phyloP scores from a whole-genome alignment of 1,284 basidiomycete species.

The Schizophyllum amplum region DNA sequence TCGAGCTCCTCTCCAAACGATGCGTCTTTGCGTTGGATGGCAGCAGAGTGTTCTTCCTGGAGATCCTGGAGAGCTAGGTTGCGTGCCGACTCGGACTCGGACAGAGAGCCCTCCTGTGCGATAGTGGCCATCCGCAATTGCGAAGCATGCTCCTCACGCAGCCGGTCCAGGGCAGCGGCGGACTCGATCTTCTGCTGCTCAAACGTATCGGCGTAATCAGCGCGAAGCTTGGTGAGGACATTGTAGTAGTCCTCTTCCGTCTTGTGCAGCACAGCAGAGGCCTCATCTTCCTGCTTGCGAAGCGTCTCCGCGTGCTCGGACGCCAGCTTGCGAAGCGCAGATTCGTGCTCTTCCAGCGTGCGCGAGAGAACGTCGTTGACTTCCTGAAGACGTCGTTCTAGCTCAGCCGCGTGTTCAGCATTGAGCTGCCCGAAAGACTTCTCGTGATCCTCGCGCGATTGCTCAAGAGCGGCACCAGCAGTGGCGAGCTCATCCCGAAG shows the following conservation, averaged over 20 bases:
- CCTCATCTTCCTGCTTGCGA: slow-evolving; percentile 53
- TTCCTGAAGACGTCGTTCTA: slow-evolving; percentile 40
- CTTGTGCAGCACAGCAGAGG: slow-evolving; percentile 44
- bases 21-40: slow-evolving; percentile 54
- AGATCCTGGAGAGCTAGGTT: slow-evolving; percentile 49
- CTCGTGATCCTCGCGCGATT: slow-evolving; percentile 45
- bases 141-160: slow-evolving; percentile 64
- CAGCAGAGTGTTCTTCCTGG: slow-evolving; percentile 61
- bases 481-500: slow-evolving; percentile 38
- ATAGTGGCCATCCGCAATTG: slow-evolving; percentile 64
- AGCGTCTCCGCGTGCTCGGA: slow-evolving; percentile 47
- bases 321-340: slow-evolving; percentile 36
- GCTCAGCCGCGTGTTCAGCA: slow-evolving; percentile 36
- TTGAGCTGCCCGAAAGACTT: slow-evolving; percentile 40
- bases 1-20: slow-evolving; percentile 56
- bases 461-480: slow-evolving; percentile 34
- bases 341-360: slow-evolving; percentile 44
- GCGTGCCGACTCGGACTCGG: slow-evolving; percentile 64
- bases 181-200: slow-evolving; percentile 52
- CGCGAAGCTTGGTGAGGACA: slow-evolving; percentile 61
- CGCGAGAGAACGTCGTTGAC: slow-evolving; percentile 37
- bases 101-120: slow-evolving; percentile 62
- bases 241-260: slow-evolving; percentile 79
- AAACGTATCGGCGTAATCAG: slow-evolving; percentile 56
- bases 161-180: slow-evolving; percentile 50